phyloP scores from a whole-genome alignment of 306 rosid species.

The Fagus crenata region DNA sequence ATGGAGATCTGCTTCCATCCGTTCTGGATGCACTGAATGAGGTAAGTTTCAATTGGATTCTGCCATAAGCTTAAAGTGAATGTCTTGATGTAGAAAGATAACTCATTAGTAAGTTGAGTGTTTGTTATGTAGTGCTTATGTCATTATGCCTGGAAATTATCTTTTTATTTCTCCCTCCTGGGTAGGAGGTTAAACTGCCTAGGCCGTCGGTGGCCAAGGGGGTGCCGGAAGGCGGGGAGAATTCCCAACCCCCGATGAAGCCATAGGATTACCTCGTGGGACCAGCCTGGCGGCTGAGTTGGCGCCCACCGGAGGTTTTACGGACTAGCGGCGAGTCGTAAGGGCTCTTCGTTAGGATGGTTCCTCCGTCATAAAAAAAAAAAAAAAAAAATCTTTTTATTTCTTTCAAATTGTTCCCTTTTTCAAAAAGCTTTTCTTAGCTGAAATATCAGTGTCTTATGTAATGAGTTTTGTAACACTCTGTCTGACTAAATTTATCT shows the following conservation, averaged over 20 bases:
- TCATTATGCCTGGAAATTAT: neutral
- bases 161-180: neutral
- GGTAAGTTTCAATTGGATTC: slow-evolving; percentile 49
- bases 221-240: no score
- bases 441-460: neutral
- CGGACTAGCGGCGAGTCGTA: no score
- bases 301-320: no score
- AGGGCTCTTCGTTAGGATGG: no score
- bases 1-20: slow-evolving; percentile 85
- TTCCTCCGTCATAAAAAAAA: no score
- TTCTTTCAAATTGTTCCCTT: neutral
- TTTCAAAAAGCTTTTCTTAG: slow-evolving; percentile 6
- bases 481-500: slow-evolving; percentile 19
- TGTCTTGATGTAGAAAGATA: neutral
- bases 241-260: no score
- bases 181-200: no score
- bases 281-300: no score
- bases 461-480: neutral
- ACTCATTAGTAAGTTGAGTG: neutral
- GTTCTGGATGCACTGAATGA: slow-evolving; percentile 95
- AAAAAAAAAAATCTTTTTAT: no score
- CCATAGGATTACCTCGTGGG: no score
- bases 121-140: no score
- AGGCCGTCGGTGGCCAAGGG: no score
- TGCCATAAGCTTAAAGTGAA: neutral